Evolutionary conservation across 139 green algal species (phyloP).

Genomic region (Auxenochlorella pyrenoidosa): DNA sequence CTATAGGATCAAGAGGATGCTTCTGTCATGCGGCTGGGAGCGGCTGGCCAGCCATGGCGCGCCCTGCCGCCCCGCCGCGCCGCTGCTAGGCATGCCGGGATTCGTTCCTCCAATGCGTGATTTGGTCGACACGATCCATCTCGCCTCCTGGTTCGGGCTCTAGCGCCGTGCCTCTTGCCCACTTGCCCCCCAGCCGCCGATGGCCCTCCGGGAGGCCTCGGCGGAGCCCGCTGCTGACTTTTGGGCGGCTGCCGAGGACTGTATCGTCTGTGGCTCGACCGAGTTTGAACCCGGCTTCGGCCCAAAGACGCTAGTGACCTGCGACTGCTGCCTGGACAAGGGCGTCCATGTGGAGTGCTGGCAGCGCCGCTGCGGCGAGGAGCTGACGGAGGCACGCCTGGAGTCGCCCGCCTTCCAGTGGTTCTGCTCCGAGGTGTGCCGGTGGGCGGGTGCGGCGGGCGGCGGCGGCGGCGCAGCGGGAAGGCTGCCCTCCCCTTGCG

Average conservation of each 20-base stretch:
- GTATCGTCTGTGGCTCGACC: conserved; percentile 10
- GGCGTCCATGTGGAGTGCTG: conserved; percentile 40
- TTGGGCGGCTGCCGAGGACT: conserved; percentile 8
- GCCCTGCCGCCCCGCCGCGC: too few species aligned
- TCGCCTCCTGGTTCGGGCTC: too few species aligned
- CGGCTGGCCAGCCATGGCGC: too few species aligned
- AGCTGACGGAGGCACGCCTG: conserved; percentile 26
- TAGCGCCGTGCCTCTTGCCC: too few species aligned
- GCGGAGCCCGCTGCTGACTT: not conserved
- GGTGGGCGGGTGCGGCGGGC: not conserved
- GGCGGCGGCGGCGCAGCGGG: not conserved
- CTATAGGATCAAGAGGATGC: too few species aligned
- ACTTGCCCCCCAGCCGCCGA: too few species aligned
- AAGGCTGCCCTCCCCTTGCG: not conserved
- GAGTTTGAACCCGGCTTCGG: conserved; percentile 19
- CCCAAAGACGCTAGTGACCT: conserved; percentile 27
- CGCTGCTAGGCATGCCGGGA: too few species aligned
- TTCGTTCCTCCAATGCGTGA: too few species aligned
- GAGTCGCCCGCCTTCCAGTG: conserved; percentile 35
- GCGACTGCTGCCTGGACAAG: conserved; percentile 38
- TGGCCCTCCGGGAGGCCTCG: not conserved
- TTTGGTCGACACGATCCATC: too few species aligned
- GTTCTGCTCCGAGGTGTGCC: conserved; percentile 39
- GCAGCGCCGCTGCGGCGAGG: not conserved
- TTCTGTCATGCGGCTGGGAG: too few species aligned